Percentiles rank a stretch among this genome's conserved stretches.
phyloP scores from a whole-genome alignment of 345 rosid genomes.

The Linum lewisii region DNA sequence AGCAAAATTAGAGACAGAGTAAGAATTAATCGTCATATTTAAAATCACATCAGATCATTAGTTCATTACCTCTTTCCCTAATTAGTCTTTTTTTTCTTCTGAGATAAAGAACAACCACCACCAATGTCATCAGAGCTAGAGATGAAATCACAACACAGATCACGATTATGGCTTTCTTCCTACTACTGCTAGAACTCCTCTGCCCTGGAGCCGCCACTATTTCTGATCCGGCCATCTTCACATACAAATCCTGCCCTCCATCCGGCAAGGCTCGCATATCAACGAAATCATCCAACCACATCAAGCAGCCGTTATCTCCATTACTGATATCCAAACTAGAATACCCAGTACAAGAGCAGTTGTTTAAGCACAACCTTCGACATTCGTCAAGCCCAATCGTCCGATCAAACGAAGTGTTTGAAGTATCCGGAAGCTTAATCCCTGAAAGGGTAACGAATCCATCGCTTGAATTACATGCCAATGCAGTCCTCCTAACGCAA shows the following conservation, averaged over 20 bases:
- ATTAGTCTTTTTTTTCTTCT: not conserved
- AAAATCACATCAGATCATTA: too few relatives aligned
- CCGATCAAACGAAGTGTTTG: not conserved
- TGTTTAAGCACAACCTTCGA: not conserved
- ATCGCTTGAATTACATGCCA: not conserved
- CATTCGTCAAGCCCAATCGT: slow-evolving; percentile 1
- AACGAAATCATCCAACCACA: not conserved
- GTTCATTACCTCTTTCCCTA: not conserved
- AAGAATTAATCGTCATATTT: too few relatives aligned
- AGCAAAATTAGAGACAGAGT: too few relatives aligned
- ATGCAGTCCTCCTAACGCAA: not conserved
- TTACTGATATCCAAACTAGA: not conserved
- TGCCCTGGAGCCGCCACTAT: not conserved
- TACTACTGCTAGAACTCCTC: not conserved
- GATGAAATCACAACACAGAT: not conserved
- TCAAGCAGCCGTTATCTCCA: not conserved
- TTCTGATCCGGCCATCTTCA: not conserved
- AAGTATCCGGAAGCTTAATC: slow-evolving; percentile 1
- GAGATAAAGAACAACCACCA: not conserved
- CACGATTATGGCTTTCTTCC: not conserved
- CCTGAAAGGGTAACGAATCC: not conserved
- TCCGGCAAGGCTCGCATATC: not conserved
- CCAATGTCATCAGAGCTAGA: not conserved
- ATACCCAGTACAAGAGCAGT: slow-evolving; percentile 1
- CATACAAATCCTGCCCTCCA: not conserved